Evolutionary conservation across 2,329 filamentous ascomycete genomes (phyloP), one percentile per base, ranked within the genome.

Genomic region (Macrophomina tecta): DNA sequence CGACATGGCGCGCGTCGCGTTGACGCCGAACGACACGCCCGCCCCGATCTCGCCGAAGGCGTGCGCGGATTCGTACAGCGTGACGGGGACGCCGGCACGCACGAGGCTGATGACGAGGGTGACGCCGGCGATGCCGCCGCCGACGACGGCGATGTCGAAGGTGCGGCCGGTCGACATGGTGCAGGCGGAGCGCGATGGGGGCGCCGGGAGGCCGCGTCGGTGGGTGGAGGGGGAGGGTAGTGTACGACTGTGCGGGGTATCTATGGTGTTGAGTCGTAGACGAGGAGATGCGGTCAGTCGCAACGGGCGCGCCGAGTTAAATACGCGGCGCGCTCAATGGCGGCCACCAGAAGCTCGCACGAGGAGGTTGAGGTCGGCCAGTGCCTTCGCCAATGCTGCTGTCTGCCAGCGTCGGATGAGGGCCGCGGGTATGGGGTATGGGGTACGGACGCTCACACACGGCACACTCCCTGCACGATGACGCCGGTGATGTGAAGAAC

Each of bases 71-170:
- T 89, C 87, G 71, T 87, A 89, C 68, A 89, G 81, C 30, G 79
- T 79, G 45, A 86, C 77, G 2, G 77, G 75, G 42, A 87, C 71
- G 45, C 79, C 73, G 67, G 82, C 79, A 65, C 81, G 74, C 65
- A 82, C 75, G 34, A 89, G 82, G 6, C 81, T 84, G 55, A 86
- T 81, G 30, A 84, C 85, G 8, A 89, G 81, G 8, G 78, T 78
- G 18, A 88, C 78, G 32, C 87, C 87, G 32, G 82, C 83, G 67
- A 89, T 87, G 40, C 86, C 87, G 49, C 86, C 86, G 68, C 87
- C 87, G 16, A 89, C 77, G 48, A 89, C 86, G 70, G 86, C 86
- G 67, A 88, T 76, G 64, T 78, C 79, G 74, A 82, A 82, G 36
- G 38, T 36, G 42, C 32, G 49, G 51, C 46, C 40, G 48, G 56